phyloP scores from a whole-genome alignment of 352 stramenopile genomes.

The Pythium dissotocum region DNA sequence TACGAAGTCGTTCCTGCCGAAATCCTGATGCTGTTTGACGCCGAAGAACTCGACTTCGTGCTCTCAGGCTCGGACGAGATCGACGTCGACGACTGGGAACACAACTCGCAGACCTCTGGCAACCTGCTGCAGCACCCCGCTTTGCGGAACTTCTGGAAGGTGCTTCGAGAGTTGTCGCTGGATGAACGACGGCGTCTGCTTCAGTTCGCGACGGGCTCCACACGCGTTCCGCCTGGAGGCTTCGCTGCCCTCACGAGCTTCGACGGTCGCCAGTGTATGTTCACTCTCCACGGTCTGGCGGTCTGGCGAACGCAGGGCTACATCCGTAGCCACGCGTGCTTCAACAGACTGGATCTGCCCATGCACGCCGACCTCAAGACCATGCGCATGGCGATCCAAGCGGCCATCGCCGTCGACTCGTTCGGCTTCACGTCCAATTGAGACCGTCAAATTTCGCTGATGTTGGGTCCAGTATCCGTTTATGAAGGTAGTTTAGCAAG shows the following conservation, averaged over 20 bases:
- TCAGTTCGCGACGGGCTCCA: constrained; percentile 39
- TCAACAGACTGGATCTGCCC: constrained; percentile 31
- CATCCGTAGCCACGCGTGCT: constrained; percentile 33
- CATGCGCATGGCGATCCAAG: constrained; percentile 11
- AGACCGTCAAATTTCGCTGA: not conserved
- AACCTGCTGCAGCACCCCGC: constrained; percentile 1
- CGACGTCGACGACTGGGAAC: constrained; percentile 89
- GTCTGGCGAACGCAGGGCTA: constrained; percentile 22
- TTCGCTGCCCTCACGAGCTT: constrained; percentile 31
- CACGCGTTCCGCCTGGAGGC: constrained; percentile 30
- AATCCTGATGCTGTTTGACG: constrained; percentile 91
- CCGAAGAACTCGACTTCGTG: constrained; percentile 91
- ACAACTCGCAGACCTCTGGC: constrained; percentile 45
- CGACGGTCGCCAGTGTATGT: constrained; percentile 30
- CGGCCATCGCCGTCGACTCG: constrained; percentile 12
- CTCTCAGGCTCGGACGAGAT: constrained; percentile 90
- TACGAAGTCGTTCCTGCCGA: constrained; percentile 90
- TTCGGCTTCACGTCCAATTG: constrained; percentile 14
- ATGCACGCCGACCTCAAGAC: constrained; percentile 23
- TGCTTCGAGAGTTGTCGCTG: constrained; percentile 53
- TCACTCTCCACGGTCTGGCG: constrained; percentile 19
- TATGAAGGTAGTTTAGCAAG: not conserved
- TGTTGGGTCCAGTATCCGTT: not conserved
- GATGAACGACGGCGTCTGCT: constrained; percentile 33
- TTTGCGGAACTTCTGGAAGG: constrained; percentile 14